These are phyloP conservation scores for Dalbergia cultrata DNA, from an alignment of 306 rosid genomes.

Conservation along the genomic window DNA sequence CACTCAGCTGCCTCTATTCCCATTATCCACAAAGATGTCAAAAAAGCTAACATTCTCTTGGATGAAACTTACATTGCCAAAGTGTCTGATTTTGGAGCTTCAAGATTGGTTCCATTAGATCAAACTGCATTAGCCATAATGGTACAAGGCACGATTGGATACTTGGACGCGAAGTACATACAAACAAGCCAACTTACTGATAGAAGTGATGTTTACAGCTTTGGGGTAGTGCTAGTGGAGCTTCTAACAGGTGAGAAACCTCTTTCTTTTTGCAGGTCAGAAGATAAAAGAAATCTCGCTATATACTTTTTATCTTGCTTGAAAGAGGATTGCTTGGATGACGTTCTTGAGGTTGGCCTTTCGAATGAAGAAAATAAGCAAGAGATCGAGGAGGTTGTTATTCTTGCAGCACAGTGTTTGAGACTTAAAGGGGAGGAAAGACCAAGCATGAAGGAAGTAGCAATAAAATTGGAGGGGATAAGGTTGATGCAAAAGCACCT, in stretches of 20 bases:
- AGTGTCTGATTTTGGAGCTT: too few relatives aligned
- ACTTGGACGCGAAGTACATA: conserved; percentile 12
- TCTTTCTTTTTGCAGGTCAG: not conserved
- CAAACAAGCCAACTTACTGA: conserved; percentile 2
- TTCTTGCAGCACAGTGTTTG: conserved; percentile 24
- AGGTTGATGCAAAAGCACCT: not conserved
- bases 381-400: conserved; percentile 16
- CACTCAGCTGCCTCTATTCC: too few relatives aligned
- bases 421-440: conserved; percentile 26
- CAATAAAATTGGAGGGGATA: conserved; percentile 29
- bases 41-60: too few relatives aligned
- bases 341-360: not conserved
- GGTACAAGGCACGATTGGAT: conserved; percentile 20
- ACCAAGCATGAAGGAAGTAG: conserved; percentile 29
- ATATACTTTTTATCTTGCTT: not conserved
- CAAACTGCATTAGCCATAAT: conserved; percentile 24
- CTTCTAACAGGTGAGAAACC: not conserved
- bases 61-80: too few relatives aligned
- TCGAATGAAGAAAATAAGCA: conserved; percentile 26
- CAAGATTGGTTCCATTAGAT: conserved; percentile 5
- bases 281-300: not conserved
- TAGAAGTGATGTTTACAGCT: conserved; percentile 7
- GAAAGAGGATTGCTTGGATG: not conserved
- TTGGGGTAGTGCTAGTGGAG: not conserved
- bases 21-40: too few relatives aligned